A percentile compares a stretch with the other conserved stretches of the same genome.
These are phyloP conservation scores for Penicillium egyptiacum DNA, from an alignment of 495 filamentous ascomycete genomes.

Conservation along the genomic window DNA sequence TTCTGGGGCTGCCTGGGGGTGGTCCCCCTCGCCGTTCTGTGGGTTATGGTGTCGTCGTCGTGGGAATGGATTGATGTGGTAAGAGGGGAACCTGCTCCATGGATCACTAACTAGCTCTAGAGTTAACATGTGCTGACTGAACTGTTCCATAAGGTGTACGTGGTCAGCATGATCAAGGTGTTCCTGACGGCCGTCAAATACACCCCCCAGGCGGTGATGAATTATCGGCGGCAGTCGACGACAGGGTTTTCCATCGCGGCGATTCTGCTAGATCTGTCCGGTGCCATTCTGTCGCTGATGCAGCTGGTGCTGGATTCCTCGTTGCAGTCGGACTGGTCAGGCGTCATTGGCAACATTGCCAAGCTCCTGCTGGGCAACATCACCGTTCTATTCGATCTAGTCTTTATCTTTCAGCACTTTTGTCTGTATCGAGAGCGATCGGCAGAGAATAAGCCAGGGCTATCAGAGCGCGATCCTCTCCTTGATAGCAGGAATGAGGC, in stretches of 20 bases:
- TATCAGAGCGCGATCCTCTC: neutral
- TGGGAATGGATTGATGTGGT: neutral
- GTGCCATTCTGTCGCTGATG: neutral
- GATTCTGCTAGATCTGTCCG: neutral
- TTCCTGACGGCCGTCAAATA: neutral
- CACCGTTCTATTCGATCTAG: neutral
- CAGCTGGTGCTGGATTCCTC: neutral
- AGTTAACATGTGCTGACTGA: no score
- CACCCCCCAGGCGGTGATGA: neutral
- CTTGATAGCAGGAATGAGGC: neutral
- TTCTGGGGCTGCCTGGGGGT: neutral
- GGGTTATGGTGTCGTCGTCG: neutral
- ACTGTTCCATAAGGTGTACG: neutral
- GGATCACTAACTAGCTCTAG: no score
- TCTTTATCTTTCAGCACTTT: neutral
- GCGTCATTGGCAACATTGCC: neutral
- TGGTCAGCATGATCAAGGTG: neutral
- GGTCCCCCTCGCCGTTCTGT: neutral
- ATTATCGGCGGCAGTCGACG: neutral
- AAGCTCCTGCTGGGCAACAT: neutral
- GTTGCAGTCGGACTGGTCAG: neutral
- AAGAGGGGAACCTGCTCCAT: neutral
- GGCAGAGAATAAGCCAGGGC: neutral
- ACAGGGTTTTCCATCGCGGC: neutral
- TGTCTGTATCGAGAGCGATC: neutral